These are phyloP conservation scores for Trapa bicornis DNA, from an alignment of 345 rosid species.

Conservation along the genomic window DNA sequence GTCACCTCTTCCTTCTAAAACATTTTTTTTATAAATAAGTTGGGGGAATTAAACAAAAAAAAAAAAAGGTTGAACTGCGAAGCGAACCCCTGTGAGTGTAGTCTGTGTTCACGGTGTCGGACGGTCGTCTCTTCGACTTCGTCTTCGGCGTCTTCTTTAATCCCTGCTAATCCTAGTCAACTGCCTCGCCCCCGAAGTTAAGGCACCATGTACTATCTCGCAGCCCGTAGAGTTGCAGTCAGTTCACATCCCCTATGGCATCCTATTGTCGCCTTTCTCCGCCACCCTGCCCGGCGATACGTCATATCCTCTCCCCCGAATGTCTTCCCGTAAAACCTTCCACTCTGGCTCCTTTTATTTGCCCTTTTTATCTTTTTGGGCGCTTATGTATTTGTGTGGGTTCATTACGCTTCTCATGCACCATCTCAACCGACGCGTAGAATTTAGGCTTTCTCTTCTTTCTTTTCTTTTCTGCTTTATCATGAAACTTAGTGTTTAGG, in stretches of 20 bases:
- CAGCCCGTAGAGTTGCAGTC: conserved; percentile 49
- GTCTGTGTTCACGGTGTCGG: too few relatives aligned
- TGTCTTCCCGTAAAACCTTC: conserved; percentile 28
- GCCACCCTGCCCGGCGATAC: conserved; percentile 29
- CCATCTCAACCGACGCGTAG: neutral
- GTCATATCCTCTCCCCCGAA: conserved; percentile 29
- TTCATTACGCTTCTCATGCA: neutral
- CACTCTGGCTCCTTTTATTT: neutral
- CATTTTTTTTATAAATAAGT: too few relatives aligned
- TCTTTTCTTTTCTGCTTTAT: neutral
- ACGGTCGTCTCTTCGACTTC: too few relatives aligned
- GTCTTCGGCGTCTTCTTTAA: neutral
- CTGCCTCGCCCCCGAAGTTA: neutral
- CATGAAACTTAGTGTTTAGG: neutral
- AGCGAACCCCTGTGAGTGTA: too few relatives aligned
- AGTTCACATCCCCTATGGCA: conserved; percentile 56
- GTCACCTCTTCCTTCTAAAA: too few relatives aligned
- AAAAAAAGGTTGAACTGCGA: too few relatives aligned
- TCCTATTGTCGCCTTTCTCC: conserved; percentile 36
- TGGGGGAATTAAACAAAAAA: too few relatives aligned
- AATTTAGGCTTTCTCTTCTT: neutral
- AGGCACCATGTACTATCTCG: conserved; percentile 57
- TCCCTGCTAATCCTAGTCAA: neutral
- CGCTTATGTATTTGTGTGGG: neutral
- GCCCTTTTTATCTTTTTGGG: neutral